Conservation (phyloP, 2,329 filamentous ascomycete species). For the Monosporascus sp. region DNA sequence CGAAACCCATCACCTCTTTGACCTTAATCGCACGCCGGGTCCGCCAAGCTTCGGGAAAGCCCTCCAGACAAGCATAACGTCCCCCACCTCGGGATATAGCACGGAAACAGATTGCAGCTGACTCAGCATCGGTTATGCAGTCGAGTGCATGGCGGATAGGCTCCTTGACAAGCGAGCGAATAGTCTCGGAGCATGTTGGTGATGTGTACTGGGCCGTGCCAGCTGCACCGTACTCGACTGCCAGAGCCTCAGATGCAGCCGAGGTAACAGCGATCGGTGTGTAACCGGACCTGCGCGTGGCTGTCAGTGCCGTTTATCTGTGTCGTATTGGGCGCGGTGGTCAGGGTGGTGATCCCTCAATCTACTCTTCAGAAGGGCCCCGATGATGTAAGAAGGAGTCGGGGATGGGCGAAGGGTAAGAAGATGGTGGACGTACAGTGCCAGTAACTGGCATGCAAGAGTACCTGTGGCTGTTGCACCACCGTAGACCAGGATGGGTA, state of each 20-base stretch:
- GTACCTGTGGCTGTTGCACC: constrained; percentile 23
- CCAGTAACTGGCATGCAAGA: constrained; percentile 24
- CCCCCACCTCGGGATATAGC: constrained; percentile 24
- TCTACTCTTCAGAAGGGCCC: too few species aligned
- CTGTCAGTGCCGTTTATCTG: too few species aligned
- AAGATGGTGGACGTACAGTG: constrained; percentile 12
- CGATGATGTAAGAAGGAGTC: not conserved
- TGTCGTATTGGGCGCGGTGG: too few species aligned
- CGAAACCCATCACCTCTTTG: constrained; percentile 18
- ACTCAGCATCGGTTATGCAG: constrained; percentile 26
- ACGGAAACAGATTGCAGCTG: constrained; percentile 19
- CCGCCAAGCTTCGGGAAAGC: constrained; percentile 11
- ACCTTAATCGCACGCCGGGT: constrained; percentile 18
- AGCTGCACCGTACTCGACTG: constrained; percentile 15
- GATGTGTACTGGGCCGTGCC: constrained; percentile 16
- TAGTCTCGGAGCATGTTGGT: constrained; percentile 9
- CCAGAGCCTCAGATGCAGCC: constrained; percentile 10
- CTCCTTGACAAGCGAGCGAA: constrained; percentile 1
- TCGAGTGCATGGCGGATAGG: constrained; percentile 23
- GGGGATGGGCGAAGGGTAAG: constrained; percentile 3
- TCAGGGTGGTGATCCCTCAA: too few species aligned
- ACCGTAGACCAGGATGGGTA: constrained; percentile 25
- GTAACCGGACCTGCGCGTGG: constrained; percentile 6
- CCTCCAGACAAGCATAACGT: constrained; percentile 28
- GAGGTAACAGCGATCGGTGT: constrained; percentile 12